Evolutionary conservation across 345 rosid genomes (phyloP), one percentile per base, ranked within the genome.

Genomic region (Kandelia obovata): DNA sequence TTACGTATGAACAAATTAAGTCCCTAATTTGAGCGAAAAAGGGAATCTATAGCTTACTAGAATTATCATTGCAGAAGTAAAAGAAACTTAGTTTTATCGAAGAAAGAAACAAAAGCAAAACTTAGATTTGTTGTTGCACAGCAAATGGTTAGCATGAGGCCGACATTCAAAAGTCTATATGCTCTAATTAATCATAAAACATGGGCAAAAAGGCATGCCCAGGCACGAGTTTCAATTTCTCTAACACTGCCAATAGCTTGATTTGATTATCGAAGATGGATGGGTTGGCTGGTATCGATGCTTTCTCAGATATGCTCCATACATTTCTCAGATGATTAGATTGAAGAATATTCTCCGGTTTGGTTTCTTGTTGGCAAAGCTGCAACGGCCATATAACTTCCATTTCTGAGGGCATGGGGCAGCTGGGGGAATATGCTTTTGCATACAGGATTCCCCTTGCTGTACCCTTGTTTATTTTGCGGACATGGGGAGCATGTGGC

Each of bases 61-160:
- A 57, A 67, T 66, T 67, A 71, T 74, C 8, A 26, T 30, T 52
- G 70, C 62, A 70, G 49, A 26, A 34, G 28, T 32, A 30, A 64
- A 51, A 75, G 60, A 34, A 52, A 47, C n/a, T 5, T 19, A 23
- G 7, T 21, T n/a, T 16, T 19, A 28, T 26, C 39, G 6, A 25
- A 35, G 20, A 56, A 60, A 65, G 21, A 16, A 67, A 56, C 66
- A 65, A 68, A 62, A 31, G 31, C 58, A 49, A 58, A 70, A 53
- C 64, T 23, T 49, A 46, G 4, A 35, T n/a, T 20, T 20, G 70
- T 67, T 59, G 59, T 64, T 69, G 59, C 53, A 35, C n/a, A 66
- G 47, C 30, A 70, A 76, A 76, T 74, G 83, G 79, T 61, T 30
- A 53, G 84, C 84, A 75, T 62, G 79, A 65, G 80, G 75, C 80